Conservation (phyloP, 148 eudicot genomes). For the Silene latifolia region DNA sequence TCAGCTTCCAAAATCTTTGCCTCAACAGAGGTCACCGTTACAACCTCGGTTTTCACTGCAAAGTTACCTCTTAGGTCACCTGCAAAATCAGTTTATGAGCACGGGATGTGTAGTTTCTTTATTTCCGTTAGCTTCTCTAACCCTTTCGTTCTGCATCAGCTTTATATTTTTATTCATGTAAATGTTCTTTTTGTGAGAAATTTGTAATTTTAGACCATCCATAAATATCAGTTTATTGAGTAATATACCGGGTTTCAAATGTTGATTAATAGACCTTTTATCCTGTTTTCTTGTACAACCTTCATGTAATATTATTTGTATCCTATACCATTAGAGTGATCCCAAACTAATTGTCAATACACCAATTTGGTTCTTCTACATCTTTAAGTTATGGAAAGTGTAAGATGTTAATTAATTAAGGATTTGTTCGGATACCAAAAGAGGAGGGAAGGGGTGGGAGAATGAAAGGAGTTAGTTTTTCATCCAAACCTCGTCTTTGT, state of each 20-base stretch:
- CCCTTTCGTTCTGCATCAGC: slow-evolving; percentile 4
- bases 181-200: background rate
- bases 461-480: no score
- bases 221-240: background rate
- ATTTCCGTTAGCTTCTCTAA: background rate
- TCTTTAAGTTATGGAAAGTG: background rate
- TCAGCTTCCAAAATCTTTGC: no score
- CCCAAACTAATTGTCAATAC: background rate
- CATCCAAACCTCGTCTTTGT: no score
- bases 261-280: background rate
- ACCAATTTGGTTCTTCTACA: no score
- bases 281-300: background rate
- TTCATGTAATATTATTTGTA: no score
- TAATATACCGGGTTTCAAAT: background rate
- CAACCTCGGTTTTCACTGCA: no score
- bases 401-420: no score
- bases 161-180: background rate
- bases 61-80: no score
- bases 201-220: background rate
- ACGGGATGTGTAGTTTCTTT: slow-evolving; percentile 16
- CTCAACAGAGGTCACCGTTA: no score
- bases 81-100: no score
- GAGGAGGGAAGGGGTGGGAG: no score
- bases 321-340: background rate
- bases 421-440: no score